Conservation (phyloP, 2,329 filamentous ascomycete genomes). For the Fusarium drepaniforme region DNA sequence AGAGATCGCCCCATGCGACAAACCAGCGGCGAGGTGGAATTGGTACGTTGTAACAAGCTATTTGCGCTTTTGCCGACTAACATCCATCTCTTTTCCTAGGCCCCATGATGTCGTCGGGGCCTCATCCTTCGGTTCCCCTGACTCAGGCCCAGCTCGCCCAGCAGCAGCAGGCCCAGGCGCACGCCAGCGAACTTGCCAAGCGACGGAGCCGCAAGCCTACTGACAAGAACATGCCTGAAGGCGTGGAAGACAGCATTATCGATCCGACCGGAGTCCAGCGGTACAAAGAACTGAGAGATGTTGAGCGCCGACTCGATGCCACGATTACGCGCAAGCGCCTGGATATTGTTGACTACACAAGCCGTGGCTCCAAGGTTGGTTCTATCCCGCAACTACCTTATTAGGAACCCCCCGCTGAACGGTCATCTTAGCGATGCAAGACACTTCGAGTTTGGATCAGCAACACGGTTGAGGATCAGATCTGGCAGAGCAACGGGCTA, state of each 20-base stretch:
- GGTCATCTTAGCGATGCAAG: conserved; percentile 71
- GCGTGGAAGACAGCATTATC: conserved; percentile 84
- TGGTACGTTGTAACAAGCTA: conserved; percentile 53
- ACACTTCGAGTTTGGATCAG: conserved; percentile 94
- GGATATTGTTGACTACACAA: conserved; percentile 87
- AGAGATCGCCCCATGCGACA: conserved; percentile 61
- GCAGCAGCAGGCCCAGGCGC: conserved; percentile 64
- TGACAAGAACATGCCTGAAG: conserved; percentile 94
- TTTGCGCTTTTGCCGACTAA: conserved; percentile 19
- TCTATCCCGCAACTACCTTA: background rate
- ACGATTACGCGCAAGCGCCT: conserved; percentile 94
- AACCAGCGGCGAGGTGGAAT: conserved; percentile 66
- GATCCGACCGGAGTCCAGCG: conserved; percentile 81
- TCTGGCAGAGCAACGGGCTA: conserved; percentile 82
- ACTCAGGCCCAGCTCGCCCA: conserved; percentile 66
- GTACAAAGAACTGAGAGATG: conserved; percentile 86
- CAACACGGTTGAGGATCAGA: conserved; percentile 94
- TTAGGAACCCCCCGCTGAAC: conserved; percentile 14
- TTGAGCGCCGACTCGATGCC: conserved; percentile 90
- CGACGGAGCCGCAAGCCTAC: conserved; percentile 90
- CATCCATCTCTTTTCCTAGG: conserved; percentile 50
- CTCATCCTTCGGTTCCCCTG: conserved; percentile 63
- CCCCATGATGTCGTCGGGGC: conserved; percentile 67
- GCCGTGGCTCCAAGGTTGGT: conserved; percentile 76
- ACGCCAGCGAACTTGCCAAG: conserved; percentile 76